These are phyloP conservation scores for Colletotrichum coccodes DNA, from an alignment of 2,329 filamentous ascomycete species.

Conservation along the genomic window DNA sequence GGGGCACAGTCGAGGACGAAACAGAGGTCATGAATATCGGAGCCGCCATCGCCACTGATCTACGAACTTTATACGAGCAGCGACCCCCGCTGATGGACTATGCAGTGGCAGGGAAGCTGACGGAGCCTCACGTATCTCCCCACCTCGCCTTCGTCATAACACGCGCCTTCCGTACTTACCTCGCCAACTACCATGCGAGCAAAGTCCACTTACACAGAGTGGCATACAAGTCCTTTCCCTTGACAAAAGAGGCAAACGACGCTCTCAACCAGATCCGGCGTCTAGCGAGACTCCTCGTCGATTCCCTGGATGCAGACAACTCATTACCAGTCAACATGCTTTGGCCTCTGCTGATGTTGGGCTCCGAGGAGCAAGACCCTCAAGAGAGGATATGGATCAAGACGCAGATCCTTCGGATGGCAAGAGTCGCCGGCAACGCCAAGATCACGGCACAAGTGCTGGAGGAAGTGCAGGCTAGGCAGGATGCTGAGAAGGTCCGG, in stretches of 20 bases:
- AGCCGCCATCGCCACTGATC: conserved; percentile 59
- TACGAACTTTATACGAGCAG: conserved; percentile 59
- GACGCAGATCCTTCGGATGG: conserved; percentile 58
- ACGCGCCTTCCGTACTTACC: conserved; percentile 63
- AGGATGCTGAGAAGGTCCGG: conserved; percentile 50
- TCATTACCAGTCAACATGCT: conserved; percentile 65
- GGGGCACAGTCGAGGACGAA: conserved; percentile 67
- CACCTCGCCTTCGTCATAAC: conserved; percentile 61
- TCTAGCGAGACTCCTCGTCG: conserved; percentile 56
- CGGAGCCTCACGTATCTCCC: conserved; percentile 57
- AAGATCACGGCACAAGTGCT: conserved; percentile 57
- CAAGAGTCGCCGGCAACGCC: conserved; percentile 55
- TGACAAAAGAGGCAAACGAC: conserved; percentile 58
- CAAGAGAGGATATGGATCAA: conserved; percentile 62
- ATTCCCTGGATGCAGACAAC: conserved; percentile 51
- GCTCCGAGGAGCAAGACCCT: conserved; percentile 61
- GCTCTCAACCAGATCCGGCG: conserved; percentile 60
- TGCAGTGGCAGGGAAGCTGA: conserved; percentile 62
- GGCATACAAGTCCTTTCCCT: conserved; percentile 63
- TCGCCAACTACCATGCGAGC: conserved; percentile 66
- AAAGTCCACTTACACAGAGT: conserved; percentile 67
- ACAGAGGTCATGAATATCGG: conserved; percentile 67
- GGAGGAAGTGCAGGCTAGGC: conserved; percentile 55
- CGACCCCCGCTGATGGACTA: conserved; percentile 66
- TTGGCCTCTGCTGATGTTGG: conserved; percentile 67